Evolutionary conservation across 2,329 filamentous ascomycete species (phyloP), one percentile per base, ranked within the genome.

Genomic region (Verticillium tricorpus): DNA sequence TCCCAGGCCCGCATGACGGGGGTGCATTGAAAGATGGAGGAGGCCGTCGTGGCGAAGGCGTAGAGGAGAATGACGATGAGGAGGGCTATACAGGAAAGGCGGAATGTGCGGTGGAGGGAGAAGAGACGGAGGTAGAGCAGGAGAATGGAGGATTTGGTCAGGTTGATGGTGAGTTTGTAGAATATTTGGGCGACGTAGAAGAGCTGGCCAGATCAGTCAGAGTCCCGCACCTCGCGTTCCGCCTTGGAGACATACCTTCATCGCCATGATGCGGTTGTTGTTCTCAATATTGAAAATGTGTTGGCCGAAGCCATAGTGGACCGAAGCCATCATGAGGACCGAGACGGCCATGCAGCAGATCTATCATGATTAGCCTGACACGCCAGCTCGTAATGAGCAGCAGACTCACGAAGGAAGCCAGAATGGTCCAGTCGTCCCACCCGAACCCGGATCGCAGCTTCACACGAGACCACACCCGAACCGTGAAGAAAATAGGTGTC

Each of bases 51-150:
- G n/a, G 75, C 76, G 6, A 80, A 63, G 66, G 77, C 80, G 69
- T 80, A 85, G n/a, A 72, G 69, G 12, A 76, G 22, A 17, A 85
- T 74, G 59, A 83, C 69, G 56, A 66, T 67, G 25, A 82, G 69
- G 40, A 83, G 69, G 17, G 71, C 61, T 61, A 76, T 76, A 62
- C 77, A 82, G 39, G 75, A 69, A 2, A 74, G 72, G 9, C 77
- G 75, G 65, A 85, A 84, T 70, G 74, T 78, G 56, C 63, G 72
- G 45, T 22, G 45, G 19, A 50, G 45, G 56, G 80, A 74, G 62
- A 85, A 85, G 56, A 85, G 82, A 31, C 81, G 80, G 25, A 82
- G 79, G 66, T 85, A 86, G 19, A 85, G 75, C 3, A 83, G 71
- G 7, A 84, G 69, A 59, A 84, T 82, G 2, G 82, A 84, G 1